These are phyloP conservation scores for Solanum peruvianum DNA, from an alignment of 257 asterid genomes.

Conservation along the genomic window DNA sequence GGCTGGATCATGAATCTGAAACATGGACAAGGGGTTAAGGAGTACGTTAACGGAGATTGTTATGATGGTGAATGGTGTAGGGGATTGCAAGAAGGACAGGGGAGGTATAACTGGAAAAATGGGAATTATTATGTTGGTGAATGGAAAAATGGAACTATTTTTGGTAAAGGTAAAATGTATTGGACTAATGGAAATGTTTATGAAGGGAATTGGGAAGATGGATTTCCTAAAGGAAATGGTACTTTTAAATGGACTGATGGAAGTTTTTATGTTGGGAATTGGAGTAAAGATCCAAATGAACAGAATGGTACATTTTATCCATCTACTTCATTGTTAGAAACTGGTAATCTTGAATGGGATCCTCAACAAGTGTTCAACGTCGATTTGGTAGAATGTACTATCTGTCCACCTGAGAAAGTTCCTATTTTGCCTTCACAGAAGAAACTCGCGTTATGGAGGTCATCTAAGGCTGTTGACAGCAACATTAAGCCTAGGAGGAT, in stretches of 20 bases:
- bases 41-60: constrained; percentile 49
- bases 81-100: constrained; percentile 68
- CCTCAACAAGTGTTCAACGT: constrained; percentile 47
- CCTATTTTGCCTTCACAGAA: constrained; percentile 80
- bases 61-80: constrained; percentile 89
- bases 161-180: constrained; percentile 50
- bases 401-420: constrained; percentile 56
- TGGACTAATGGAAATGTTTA: constrained; percentile 60
- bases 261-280: constrained; percentile 65
- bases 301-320: constrained; percentile 77
- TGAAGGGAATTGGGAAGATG: constrained; percentile 84
- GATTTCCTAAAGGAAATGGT: constrained; percentile 71
- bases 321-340: constrained; percentile 35
- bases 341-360: constrained; percentile 67
- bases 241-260: constrained; percentile 64
- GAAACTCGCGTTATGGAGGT: constrained; percentile 68
- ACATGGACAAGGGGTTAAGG: constrained; percentile 63
- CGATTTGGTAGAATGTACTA: constrained; percentile 48
- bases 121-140: constrained; percentile 68
- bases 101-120: constrained; percentile 66
- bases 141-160: constrained; percentile 60
- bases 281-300: constrained; percentile 66
- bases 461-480: constrained; percentile 38
- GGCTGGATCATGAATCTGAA: constrained; percentile 81
- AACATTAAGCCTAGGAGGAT: constrained; percentile 43